A percentile compares a stretch with the other conserved stretches of the same genome.
Evolutionary conservation across 306 rosid genomes (phyloP).

Genomic region (Acacia confusa): DNA sequence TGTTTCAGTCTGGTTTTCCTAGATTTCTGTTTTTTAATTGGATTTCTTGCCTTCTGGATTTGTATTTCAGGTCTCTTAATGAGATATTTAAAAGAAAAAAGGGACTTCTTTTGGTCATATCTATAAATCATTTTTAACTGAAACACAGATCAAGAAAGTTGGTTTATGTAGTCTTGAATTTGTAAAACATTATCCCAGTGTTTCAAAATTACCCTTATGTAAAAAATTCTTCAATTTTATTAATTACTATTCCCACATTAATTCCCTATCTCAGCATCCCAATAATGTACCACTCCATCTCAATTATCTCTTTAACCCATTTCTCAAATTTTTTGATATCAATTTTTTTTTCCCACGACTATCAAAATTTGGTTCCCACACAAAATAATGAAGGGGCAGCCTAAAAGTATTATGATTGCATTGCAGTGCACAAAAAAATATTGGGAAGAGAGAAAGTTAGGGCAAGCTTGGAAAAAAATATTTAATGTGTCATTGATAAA

Average conservation of each 20-base stretch:
- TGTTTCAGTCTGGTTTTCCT: not conserved
- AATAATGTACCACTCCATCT: not conserved
- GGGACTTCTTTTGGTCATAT: not conserved
- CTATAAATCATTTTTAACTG: too few species aligned
- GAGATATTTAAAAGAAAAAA: not conserved
- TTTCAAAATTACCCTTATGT: not conserved
- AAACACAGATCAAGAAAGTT: not conserved
- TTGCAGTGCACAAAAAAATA: not conserved
- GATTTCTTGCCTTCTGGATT: not conserved
- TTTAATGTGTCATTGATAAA: not conserved
- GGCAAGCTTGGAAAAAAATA: not conserved
- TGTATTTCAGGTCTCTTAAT: not conserved
- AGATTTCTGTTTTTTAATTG: not conserved
- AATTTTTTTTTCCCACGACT: not conserved
- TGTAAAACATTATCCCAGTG: too few species aligned
- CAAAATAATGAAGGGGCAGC: not conserved
- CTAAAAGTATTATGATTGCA: not conserved
- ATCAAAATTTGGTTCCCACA: not conserved
- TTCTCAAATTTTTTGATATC: not conserved
- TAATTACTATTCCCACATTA: not conserved
- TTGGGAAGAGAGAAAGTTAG: not conserved
- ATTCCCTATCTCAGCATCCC: not conserved
- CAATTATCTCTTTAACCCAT: not conserved
- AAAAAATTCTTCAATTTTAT: not conserved
- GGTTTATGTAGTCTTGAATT: not conserved